A percentile compares a stretch with the other conserved stretches of the same genome.
phyloP scores from a whole-genome alignment of 139 green algal species.

The Micromonas pusilla region DNA sequence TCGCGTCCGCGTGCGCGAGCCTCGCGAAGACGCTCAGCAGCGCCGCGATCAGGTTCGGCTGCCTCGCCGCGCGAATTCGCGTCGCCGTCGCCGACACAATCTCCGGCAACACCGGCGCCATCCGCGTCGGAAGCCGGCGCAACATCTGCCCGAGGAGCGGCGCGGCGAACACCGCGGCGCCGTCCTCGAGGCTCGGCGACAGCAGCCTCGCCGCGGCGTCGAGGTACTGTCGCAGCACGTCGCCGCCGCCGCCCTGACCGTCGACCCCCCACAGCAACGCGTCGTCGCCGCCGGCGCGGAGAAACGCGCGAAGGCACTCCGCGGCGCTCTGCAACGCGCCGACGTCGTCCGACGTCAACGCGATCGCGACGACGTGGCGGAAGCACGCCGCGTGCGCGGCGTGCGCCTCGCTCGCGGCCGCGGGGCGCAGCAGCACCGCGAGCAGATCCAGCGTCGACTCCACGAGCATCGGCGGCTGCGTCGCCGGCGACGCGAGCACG shows the following conservation, averaged over 20 bases:
- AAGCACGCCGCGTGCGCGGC: slow-evolving; percentile 37
- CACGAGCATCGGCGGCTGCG: slow-evolving; percentile 43
- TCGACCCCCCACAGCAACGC: not conserved
- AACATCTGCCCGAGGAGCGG: slow-evolving; percentile 20
- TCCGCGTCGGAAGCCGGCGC: not conserved
- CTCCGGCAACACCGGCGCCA: slow-evolving; percentile 3
- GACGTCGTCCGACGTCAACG: slow-evolving; percentile 37
- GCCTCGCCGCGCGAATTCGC: not conserved
- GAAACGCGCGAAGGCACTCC: slow-evolving; percentile 34
- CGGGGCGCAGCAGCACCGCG: slow-evolving; percentile 41
- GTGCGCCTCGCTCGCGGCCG: slow-evolving; percentile 29
- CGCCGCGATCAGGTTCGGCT: not conserved
- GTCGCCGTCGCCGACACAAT: not conserved
- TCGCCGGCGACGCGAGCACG: slow-evolving; percentile 33
- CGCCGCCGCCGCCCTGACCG: not conserved
- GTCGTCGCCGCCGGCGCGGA: not conserved
- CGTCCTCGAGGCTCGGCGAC: slow-evolving; percentile 41
- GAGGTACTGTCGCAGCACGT: not conserved
- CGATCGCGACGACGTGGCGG: slow-evolving; percentile 32
- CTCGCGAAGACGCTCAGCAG: slow-evolving; percentile 3
- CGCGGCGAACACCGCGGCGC: slow-evolving; percentile 38
- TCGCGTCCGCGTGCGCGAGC: slow-evolving; percentile 1
- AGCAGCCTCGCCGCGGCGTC: slow-evolving; percentile 29
- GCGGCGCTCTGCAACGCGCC: slow-evolving; percentile 42
- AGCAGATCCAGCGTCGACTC: slow-evolving; percentile 57